phyloP scores from a whole-genome alignment of 495 filamentous ascomycete genomes.

The Neurospora tetrasperma region DNA sequence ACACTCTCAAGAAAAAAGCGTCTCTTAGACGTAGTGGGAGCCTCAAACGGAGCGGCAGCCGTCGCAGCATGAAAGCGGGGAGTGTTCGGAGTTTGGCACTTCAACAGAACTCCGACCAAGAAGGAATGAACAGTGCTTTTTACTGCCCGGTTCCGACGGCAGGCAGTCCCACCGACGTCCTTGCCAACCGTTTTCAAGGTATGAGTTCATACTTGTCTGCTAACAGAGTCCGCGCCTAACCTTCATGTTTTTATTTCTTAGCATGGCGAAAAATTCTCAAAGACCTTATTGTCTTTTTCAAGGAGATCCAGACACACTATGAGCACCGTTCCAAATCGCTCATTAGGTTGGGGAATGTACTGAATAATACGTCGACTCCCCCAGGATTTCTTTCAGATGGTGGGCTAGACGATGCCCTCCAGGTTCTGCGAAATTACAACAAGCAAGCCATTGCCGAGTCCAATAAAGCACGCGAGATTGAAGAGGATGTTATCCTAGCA shows the following conservation, averaged over 20 bases:
- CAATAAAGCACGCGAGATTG: slow-evolving; percentile 83
- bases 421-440: slow-evolving; percentile 72
- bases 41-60: slow-evolving; percentile 69
- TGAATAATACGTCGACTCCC: slow-evolving; percentile 70
- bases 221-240: slow-evolving; percentile 3
- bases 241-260: slow-evolving; percentile 20
- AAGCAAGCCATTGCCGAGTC: slow-evolving; percentile 69
- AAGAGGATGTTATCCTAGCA: slow-evolving; percentile 80
- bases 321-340: slow-evolving; percentile 77
- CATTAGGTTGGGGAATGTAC: slow-evolving; percentile 68
- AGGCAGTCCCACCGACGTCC: slow-evolving; percentile 78
- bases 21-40: slow-evolving; percentile 65
- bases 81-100: slow-evolving; percentile 68
- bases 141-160: slow-evolving; percentile 79
- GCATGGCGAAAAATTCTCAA: slow-evolving; percentile 95
- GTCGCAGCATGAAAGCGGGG: slow-evolving; percentile 63
- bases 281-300: slow-evolving; percentile 87
- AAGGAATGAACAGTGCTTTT: slow-evolving; percentile 76
- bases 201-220: slow-evolving; percentile 19
- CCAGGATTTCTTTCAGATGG: slow-evolving; percentile 62
- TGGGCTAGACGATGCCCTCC: slow-evolving; percentile 75
- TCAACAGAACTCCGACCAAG: slow-evolving; percentile 49
- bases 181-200: slow-evolving; percentile 88
- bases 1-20: slow-evolving; percentile 77
- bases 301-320: slow-evolving; percentile 84